Base-by-base conservation (phyloP, 495 filamentous ascomycete genomes). In the Xylaria longipes region DNA sequence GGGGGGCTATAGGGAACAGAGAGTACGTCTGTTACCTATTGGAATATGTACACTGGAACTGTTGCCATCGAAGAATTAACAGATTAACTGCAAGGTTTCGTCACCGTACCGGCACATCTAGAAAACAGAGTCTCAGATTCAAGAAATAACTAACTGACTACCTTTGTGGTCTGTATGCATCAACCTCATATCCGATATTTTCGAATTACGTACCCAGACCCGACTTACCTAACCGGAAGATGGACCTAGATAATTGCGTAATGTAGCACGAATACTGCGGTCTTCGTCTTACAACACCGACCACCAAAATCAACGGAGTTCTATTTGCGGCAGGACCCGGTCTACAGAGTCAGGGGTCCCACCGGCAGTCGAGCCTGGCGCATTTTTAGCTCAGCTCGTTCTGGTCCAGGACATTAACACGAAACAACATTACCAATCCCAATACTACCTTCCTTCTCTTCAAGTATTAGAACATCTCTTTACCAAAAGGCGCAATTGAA, bases 201-300 rank as follows among this genome's bases (percentile, higher is more conserved):
- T 17, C 17, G 20, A 37, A n/a, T 25, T 62, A 25, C 12, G 11
- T 64, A 31, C 22, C 33, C 5, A 41, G 35, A 14, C 56, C 20
- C 31, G 56, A 37, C 56, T 60, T 9, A 37, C 56, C 37, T 9
- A 60, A 35, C 56, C 15, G 12, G 56, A 14, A 35, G 29, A 31
- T 37, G 4, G 31, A 9, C 2, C 7, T 60, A 60, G 15, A 60
- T 37, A 60, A 60, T 60, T 11, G 12, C 27, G 31, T 60, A 60
- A 22, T 37, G 33, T 37, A 60, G 57, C n/a, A n/a, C n/a, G n/a
- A n/a, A n/a, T 12, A 60, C 31, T n/a, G 48, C 65, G 65, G 65
- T 54, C 3, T 67, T 56, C 46, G 48, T 56, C n/a, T 67, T 50
- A 65, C 63, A 37, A 65, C 63, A 48, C 45, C 61, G 61, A 45